A percentile compares a stretch with the other conserved stretches of the same genome.
Evolutionary conservation across 1,284 basidiomycete genomes (phyloP).

Genomic region (Lentinula novae-zelandiae): DNA sequence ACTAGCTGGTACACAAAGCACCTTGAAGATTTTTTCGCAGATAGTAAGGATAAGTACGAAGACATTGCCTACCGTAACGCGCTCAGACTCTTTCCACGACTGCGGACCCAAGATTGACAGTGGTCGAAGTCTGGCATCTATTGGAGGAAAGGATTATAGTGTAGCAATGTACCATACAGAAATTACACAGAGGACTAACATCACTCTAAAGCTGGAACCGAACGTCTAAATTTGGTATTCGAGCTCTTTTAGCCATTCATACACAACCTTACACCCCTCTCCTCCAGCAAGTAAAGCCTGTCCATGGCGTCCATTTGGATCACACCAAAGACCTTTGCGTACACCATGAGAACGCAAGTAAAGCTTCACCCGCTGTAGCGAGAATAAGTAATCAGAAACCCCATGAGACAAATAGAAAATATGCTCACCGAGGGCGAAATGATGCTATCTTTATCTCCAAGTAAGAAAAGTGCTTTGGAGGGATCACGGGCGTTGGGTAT

Average conservation of each 20-base stretch:
- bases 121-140: background rate
- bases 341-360: constrained; percentile 79
- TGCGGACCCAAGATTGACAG: constrained; percentile 13
- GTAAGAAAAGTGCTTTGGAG: constrained; percentile 59
- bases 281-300: constrained; percentile 61
- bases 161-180: background rate
- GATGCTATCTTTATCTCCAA: constrained; percentile 81
- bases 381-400: background rate
- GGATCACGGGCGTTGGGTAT: constrained; percentile 74
- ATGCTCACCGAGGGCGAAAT: constrained; percentile 61
- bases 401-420: background rate
- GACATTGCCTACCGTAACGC: constrained; percentile 45
- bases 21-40: constrained; percentile 41
- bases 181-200: background rate
- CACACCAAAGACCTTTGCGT: constrained; percentile 64
- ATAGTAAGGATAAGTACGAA: constrained; percentile 30
- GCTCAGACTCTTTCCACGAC: constrained; percentile 41
- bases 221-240: constrained; percentile 9
- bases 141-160: background rate
- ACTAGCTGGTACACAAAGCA: constrained; percentile 56
- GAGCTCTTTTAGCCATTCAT: constrained; percentile 55
- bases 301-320: constrained; percentile 69
- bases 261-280: constrained; percentile 52
- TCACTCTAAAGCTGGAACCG: background rate
- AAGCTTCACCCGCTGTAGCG: constrained; percentile 57